Evolutionary conservation across 2,329 filamentous ascomycete species (phyloP).

Genomic region (Rhynchosporium agropyri): DNA sequence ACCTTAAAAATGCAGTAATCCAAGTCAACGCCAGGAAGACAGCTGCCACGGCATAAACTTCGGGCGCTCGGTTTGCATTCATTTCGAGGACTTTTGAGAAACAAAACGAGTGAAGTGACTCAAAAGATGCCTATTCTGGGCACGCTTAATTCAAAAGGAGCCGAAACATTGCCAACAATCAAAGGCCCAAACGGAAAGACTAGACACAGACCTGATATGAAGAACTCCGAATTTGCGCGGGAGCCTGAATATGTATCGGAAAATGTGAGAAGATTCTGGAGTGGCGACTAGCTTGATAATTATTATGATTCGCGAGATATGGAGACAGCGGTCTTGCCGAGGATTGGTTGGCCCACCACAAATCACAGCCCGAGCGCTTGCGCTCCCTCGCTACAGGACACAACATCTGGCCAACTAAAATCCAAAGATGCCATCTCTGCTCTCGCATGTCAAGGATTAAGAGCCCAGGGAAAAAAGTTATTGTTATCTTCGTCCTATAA

Average conservation of each 20-base stretch:
- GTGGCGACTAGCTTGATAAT: not conserved
- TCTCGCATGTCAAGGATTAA: constrained; percentile 1
- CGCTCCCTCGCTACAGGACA: constrained; percentile 7
- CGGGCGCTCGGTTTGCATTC: constrained; percentile 16
- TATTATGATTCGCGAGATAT: not conserved
- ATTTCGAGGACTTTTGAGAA: constrained; percentile 6
- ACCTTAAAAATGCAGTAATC: constrained; percentile 46
- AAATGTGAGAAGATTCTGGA: not conserved
- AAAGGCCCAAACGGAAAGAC: not conserved
- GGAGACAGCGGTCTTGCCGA: not conserved
- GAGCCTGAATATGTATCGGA: not conserved
- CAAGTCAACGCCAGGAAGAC: constrained; percentile 43
- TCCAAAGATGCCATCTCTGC: constrained; percentile 3
- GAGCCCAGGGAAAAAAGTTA: not conserved
- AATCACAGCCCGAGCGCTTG: constrained; percentile 14
- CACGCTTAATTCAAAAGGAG: constrained; percentile 1
- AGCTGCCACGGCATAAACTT: constrained; percentile 27
- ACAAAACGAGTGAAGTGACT: not conserved
- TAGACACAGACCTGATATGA: no score
- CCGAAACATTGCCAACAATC: not conserved
- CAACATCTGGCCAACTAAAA: constrained; percentile 7
- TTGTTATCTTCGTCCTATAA: constrained; percentile 16
- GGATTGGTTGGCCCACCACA: constrained; percentile 7
- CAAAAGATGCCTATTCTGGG: not conserved
- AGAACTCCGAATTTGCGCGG: not conserved